Base-by-base conservation (phyloP, 2,329 filamentous ascomycete genomes). In the Zymoseptoria crescenta region DNA sequence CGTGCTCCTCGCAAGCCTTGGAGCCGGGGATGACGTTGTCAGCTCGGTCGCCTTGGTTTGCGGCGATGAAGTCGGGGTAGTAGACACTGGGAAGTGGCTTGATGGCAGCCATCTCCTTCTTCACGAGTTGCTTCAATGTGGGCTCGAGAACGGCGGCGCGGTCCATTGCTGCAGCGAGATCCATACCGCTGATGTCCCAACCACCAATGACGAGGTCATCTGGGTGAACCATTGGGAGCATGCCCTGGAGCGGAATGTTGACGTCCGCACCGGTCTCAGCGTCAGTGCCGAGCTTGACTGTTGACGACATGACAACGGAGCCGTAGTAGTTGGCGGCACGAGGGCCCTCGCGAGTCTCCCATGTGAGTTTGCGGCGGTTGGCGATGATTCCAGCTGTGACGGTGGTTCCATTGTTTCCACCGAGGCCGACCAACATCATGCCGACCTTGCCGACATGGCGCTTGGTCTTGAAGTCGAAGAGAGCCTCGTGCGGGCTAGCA, bases 21-120 rank as follows among this genome's bases (percentile, higher is more conserved):
- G 81, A 83, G 56, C 94, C 94, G 63, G 88, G 79, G 54, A 97
- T 76, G 64, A 96, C 72, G 71, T 99, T 97, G 79, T 99, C 91
- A 65, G 93, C 94, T 71, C 94, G 89, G 72, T 92, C 91, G 76
- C 94, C 92, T 79, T 99, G 94, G 80, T 99, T 99, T 74, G 94
- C 89, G 66, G 94, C 94, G 72, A 99, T 99, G 81, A 99, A 99
- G 77, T 97, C 94, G 1, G 94, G 94, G 76, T 99, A 99, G 84
- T 99, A 99, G 78, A 97, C 88, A 76, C 89, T 93, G 24, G 91
- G 93, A 64, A 97, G 84, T 29, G 94, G 94, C 68, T 87, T 86
- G 86, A 97, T 89, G 68, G 81, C 80, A 62, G 86, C 80, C 91
- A 97, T 93, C 79, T 97, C 90, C 83, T 97, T 96, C 77, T 86